Evolutionary conservation across 768 basidiomycete species (phyloP).

Genomic region (Pleurotus giganteus): DNA sequence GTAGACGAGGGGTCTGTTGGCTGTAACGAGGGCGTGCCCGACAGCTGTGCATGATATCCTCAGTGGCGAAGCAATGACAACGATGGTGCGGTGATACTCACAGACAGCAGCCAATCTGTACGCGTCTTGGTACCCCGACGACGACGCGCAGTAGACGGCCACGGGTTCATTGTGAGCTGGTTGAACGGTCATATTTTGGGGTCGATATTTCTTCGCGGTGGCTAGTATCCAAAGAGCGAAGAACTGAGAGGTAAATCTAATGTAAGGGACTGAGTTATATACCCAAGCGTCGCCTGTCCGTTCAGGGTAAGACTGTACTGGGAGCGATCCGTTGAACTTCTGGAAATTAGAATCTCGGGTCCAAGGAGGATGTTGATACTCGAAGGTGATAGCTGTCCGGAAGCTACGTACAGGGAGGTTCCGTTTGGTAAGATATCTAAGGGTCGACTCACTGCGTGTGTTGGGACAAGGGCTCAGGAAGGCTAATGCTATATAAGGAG

Average conservation of each 20-base stretch:
- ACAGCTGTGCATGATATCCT: constrained; percentile 47
- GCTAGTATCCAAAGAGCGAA: not conserved
- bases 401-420: no score
- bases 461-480: no score
- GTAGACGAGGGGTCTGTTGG: constrained; percentile 71
- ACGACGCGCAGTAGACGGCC: constrained; percentile 87
- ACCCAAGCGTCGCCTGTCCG: not conserved
- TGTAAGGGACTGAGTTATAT: not conserved
- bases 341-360: not conserved
- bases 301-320: constrained; percentile 1
- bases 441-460: not conserved
- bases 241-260: not conserved
- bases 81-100: constrained; percentile 33
- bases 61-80: not conserved
- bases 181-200: not conserved
- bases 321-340: not conserved
- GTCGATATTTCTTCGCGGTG: not conserved
- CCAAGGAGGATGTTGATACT: not conserved
- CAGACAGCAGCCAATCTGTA: constrained; percentile 70
- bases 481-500: no score
- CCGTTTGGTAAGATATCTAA: not conserved
- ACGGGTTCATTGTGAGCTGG: constrained; percentile 32
- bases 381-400: not conserved
- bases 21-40: constrained; percentile 65
- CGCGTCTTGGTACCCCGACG: constrained; percentile 56